Base-by-base conservation (phyloP, 371 early-diverging fungal species). In the Apophysomyces ossiformis region DNA sequence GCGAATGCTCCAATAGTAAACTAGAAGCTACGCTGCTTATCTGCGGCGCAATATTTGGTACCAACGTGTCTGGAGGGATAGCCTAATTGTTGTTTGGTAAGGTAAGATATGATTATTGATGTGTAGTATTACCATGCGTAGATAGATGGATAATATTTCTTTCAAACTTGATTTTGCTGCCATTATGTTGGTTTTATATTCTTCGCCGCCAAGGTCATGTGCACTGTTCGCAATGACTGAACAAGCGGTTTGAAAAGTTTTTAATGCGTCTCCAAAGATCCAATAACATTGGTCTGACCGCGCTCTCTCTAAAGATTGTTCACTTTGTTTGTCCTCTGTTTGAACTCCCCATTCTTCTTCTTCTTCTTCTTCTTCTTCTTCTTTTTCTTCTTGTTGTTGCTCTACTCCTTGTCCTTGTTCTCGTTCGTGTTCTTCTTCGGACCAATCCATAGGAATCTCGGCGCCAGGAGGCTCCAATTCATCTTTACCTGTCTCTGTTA, bases 211-310 rank as follows among this genome's bases (percentile, higher is more conserved):
- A 12, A 58, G 50, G 5, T 50, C 64, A 35, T 56, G 41, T 38
- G 57, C 47, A 0, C 64, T 60, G 11, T 57, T 32, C 12, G 37
- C 47, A 1, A 72, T 26, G 4, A 63, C 45, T 11, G 41, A 35
- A 45, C 72, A 69, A 1, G 82, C 70, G 8, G 67, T 43, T 63
- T 81, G 70, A 44, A 78, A 81, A 57, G 70, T 66, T 16, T 66
- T 70, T 12, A 81, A 44, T 2, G 79, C 73, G 62, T 81, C 82
- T 8, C 79, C 82, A 71, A 81, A 81, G 9, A 81, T 75, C 78
- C 78, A 77, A 63, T 78, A 78, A 2, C 77, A 78, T 61, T 81
- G 82, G 61, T 73, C 69, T 13, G 71, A 69, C 54, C 76, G 78
- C 16, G 68, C 44, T 0, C 63, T 67, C 5, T 66, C 60, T 3